phyloP scores from a whole-genome alignment of 192 early-diverging fungal genomes.

The Podila verticillata region DNA sequence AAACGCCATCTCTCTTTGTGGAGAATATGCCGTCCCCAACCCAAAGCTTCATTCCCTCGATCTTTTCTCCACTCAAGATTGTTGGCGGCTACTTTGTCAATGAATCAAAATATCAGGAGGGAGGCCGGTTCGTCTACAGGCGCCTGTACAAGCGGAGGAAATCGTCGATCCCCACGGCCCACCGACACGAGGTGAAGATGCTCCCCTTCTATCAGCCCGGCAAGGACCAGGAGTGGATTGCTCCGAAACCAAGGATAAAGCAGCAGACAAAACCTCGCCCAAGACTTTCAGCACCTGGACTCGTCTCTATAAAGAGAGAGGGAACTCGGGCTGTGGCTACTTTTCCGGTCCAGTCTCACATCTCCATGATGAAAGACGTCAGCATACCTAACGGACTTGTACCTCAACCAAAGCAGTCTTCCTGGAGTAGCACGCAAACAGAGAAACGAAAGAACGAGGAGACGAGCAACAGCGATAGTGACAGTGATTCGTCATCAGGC shows the following conservation, averaged over 20 bases:
- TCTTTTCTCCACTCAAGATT: slow-evolving; percentile 43
- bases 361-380: no score
- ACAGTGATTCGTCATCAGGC: slow-evolving; percentile 16
- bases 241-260: slow-evolving; percentile 12
- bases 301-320: not conserved
- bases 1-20: slow-evolving; percentile 24
- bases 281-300: not conserved
- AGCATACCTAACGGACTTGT: no score
- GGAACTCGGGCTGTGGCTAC: not conserved
- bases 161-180: not conserved
- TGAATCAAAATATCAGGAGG: slow-evolving; percentile 43
- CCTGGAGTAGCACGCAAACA: slow-evolving; percentile 18
- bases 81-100: slow-evolving; percentile 38
- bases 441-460: slow-evolving; percentile 7
- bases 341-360: not conserved
- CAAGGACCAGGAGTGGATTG: slow-evolving; percentile 46
- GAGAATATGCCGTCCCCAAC: slow-evolving; percentile 22
- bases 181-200: slow-evolving; percentile 22
- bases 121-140: slow-evolving; percentile 33
- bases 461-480: slow-evolving; percentile 17
- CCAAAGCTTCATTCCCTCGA: slow-evolving; percentile 49
- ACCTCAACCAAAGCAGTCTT: not conserved
- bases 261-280: slow-evolving; percentile 2
- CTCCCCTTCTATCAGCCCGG: slow-evolving; percentile 47
- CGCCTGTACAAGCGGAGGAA: slow-evolving; percentile 35